Percentiles rank a stretch among this genome's conserved stretches.
Evolutionary conservation across 306 rosid species (phyloP).

Genomic region (Ceratonia siliqua): DNA sequence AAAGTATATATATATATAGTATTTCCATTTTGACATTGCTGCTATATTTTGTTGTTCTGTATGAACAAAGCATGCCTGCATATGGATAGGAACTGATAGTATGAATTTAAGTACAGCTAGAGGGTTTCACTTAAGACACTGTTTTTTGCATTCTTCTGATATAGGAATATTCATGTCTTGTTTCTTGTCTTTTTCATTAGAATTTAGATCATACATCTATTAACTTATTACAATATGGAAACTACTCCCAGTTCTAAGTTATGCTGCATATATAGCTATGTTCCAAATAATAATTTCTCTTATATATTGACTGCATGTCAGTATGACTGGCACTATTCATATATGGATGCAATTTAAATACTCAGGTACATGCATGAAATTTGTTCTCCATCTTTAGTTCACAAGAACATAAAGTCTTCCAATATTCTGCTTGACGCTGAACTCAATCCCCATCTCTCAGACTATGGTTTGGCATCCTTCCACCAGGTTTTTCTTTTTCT

Average conservation of each 20-base stretch:
- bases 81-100: neutral
- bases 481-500: too few relatives aligned
- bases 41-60: neutral
- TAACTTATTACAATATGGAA: neutral
- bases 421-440: constrained; percentile 78
- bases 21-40: constrained; percentile 22
- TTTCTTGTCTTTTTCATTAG: constrained; percentile 4
- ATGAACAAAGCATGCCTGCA: constrained; percentile 11
- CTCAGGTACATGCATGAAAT: constrained; percentile 83
- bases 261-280: too few relatives aligned
- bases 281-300: neutral
- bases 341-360: constrained; percentile 7
- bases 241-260: neutral
- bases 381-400: constrained; percentile 70
- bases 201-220: neutral
- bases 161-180: constrained; percentile 2
- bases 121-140: neutral
- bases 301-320: constrained; percentile 18
- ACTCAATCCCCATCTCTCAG: constrained; percentile 80
- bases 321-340: neutral
- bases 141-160: constrained; percentile 15
- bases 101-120: neutral
- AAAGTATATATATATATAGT: neutral
- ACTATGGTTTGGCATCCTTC: constrained; percentile 78
- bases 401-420: constrained; percentile 86